phyloP scores from a whole-genome alignment of 805 yeast genomes.

The Millerozyma miso region DNA sequence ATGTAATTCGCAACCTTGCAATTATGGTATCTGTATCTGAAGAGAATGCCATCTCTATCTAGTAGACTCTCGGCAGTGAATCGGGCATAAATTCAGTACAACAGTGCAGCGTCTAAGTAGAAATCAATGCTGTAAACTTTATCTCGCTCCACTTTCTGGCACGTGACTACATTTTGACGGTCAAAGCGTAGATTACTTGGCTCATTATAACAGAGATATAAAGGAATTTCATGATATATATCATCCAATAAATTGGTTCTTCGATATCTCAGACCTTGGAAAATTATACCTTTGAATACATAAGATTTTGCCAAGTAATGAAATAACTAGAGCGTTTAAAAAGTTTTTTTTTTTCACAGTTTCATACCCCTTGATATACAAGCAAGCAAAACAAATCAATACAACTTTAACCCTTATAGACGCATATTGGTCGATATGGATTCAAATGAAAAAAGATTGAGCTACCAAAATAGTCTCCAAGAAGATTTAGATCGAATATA shows the following conservation, averaged over 20 bases:
- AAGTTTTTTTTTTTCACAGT: not conserved
- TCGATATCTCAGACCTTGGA: not conserved
- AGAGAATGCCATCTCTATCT: slow-evolving; percentile 32
- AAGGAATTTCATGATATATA: not conserved
- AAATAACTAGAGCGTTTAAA: not conserved
- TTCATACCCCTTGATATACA: not conserved
- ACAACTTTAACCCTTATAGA: too few species aligned
- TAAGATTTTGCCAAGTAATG: not conserved
- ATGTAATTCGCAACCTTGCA: slow-evolving; percentile 25
- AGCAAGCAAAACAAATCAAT: not conserved
- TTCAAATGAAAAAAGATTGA: not conserved
- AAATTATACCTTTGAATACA: too few species aligned
- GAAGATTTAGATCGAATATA: slow-evolving; percentile 27
- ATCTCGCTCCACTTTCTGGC: not conserved
- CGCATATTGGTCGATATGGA: not conserved
- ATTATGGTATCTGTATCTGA: slow-evolving; percentile 27
- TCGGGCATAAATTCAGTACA: too few species aligned
- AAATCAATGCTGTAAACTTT: too few species aligned
- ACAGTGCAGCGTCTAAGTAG: too few species aligned
- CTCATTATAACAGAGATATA: not conserved
- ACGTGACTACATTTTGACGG: not conserved
- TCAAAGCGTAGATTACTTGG: not conserved
- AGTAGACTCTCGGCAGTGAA: not conserved
- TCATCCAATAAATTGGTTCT: not conserved
- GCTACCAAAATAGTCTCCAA: slow-evolving; percentile 7